Base-by-base conservation (phyloP, 805 yeast species). In the Tetrapisispora pingtungensis region DNA sequence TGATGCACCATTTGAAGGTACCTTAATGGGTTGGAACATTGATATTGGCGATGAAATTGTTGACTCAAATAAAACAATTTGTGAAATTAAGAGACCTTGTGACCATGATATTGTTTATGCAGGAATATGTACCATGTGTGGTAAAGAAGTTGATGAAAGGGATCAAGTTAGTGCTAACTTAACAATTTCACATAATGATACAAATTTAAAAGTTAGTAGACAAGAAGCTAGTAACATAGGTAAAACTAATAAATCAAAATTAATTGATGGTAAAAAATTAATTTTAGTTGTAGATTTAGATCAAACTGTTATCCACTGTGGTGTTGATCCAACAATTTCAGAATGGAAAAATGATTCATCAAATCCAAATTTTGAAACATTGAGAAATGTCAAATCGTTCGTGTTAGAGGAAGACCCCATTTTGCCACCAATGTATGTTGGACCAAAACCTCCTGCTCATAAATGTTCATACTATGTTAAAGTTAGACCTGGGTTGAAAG, bases 261-360 rank as follows among this genome's bases (percentile, higher is more conserved):
- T 93, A 39, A 64, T 79, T 6, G 61, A 69, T 14, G 84, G 78
- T 43, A 69, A 73, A 47, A 86, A 85, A 61, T 70, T 93, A 49
- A 88, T 93, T 27, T 70, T 93, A 45, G 97, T 93, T 26, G 98
- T 93, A 5, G 98, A 93, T 70, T 72, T 93, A 50, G 98, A 93
- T 67, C 98, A 93, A 62, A 93, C 98, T 0, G 94, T 93, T 5
- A 90, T 93, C 28, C 98, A 93, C 58, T 96, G 97, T 35, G 90
- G 97, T 5, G 97, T 90, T 15, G 98, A 93, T 61, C 97, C 97
- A 0, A 88, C 96, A 0, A 95, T 93, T 27, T 93, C 93, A 0
- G 95, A 86, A 57, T 93, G 98, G 98, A 88, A 84, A 73, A 72
- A 73, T 41, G 97, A 93, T 56, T 81, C 87, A 3, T 62, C 71